These are phyloP conservation scores for Pyracantha coccinea DNA, from an alignment of 331 rosid species.

Conservation along the genomic window DNA sequence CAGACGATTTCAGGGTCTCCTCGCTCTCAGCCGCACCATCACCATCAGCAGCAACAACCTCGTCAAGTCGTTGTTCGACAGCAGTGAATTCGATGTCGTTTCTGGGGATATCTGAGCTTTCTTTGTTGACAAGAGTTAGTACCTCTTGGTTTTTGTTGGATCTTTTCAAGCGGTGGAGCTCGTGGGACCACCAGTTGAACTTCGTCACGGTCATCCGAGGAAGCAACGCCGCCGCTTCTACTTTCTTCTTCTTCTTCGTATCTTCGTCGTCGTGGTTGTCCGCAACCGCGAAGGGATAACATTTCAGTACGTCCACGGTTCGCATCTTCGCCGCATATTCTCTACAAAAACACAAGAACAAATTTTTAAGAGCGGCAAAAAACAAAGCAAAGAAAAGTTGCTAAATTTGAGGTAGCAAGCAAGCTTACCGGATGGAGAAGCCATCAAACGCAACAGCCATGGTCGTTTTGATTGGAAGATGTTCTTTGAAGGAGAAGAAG, in stretches of 20 bases:
- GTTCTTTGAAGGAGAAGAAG: background rate
- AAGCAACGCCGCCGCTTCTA: conserved; percentile 36
- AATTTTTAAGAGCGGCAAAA: background rate
- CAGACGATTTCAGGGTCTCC: background rate
- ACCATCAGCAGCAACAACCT: conserved; percentile 1
- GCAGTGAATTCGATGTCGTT: background rate
- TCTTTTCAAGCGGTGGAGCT: conserved; percentile 30
- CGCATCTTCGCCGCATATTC: conserved; percentile 74
- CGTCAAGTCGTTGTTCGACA: conserved; percentile 2
- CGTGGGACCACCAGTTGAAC: conserved; percentile 38
- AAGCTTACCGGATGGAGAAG: conserved; percentile 80
- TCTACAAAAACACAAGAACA: conserved; percentile 24
- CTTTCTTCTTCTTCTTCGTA: conserved; percentile 1
- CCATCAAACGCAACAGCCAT: conserved; percentile 60
- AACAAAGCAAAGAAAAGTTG: background rate
- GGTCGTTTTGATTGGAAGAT: conserved; percentile 1
- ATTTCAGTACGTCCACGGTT: conserved; percentile 46
- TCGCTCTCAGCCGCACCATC: conserved; percentile 2
- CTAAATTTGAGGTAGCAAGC: background rate
- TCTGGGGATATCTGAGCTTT: background rate
- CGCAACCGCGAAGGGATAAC: conserved; percentile 58
- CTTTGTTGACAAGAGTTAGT: conserved; percentile 7
- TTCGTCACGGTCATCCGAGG: conserved; percentile 63
- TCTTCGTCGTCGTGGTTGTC: conserved; percentile 4
- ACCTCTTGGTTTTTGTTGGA: conserved; percentile 11